Base-by-base conservation (phyloP, 345 rosid species). In the Cardamine resedifolia region DNA sequence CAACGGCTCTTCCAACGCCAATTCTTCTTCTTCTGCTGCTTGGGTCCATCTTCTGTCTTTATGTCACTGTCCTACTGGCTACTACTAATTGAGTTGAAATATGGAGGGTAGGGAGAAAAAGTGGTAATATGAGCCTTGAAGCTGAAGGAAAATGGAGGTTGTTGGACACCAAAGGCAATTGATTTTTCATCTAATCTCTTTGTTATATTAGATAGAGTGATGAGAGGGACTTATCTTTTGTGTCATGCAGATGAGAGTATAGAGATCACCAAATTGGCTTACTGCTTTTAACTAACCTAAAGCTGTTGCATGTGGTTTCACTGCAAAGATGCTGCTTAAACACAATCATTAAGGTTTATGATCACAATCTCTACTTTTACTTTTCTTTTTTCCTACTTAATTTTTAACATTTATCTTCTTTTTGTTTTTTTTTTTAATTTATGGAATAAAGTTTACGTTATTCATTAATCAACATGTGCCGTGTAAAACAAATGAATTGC, bases 81-180 rank as follows among this genome's bases (percentile, higher is more conserved):
- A 74, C 48, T 36, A 43, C 77, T 49, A 53, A 62, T 64, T 64
- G 81, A 73, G 64, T 66, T 69, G 65, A 58, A 48, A 45, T 47
- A 39, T 55, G 61, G 10, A 41, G 76, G 76, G 77, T 27, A 84
- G 73, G 72, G 74, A 66, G 45, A 39, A 71, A 41, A 36, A 61
- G 74, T 71, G 7, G 70, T 60, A 59, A 72, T 83, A 72, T 59
- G 77, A 84, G 66, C 18, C 87, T 84, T 85, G 48, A 81, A 66
- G 81, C 43, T 66, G 76, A 87, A 79, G 87, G 58, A 58, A 84
- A 76, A 55, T 73, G 31, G 71, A 51, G 71, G 71, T 70, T 64
- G 64, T 27, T 70, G 70, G 60, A 14, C 18, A 70, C 55, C 21
- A 70, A 76, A 64, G 34, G 55, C 39, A 62, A 76, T 24, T 69